Evolutionary conservation across 2,329 filamentous ascomycete genomes (phyloP), one percentile per base, ranked within the genome.

Genomic region (Chaetoscypha palmicola): DNA sequence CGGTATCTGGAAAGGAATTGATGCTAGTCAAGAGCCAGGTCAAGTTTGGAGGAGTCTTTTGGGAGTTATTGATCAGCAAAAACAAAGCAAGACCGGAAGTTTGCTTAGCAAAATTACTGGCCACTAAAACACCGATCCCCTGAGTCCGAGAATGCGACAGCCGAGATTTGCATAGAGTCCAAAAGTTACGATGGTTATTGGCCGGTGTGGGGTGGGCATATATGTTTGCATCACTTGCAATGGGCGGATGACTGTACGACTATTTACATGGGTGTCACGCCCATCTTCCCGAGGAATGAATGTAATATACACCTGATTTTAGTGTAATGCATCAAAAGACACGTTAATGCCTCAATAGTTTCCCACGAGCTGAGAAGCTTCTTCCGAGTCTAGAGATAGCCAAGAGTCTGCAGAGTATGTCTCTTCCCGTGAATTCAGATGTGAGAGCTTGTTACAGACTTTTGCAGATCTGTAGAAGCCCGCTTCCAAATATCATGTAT

Each of bases 21-120:
- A 98, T 66, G 92, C 92, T 53, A 94, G 86, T 73, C 89, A 98
- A 74, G 83, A 95, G 70, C 92, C 92, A 16, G 86, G 87, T 37
- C 83, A 90, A 67, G 92, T 98, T 50, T 98, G 92, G 92, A 90
- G 88, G 75, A 87, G 82, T 66, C 72, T 98, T 66, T 73, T 97
- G 51, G 79, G 81, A 60, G 82, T 96, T 59, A 91, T 98, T 63
- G 79, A 83, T 45, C 74, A 79, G 58, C 72, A 81, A 54, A 73
- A 75, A 63, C 69, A 54, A 41, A 46, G 43, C 35, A 53, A 53
- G 38, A 52, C 49, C 40, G 50, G 52, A 41, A 51, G 53, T 39
- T 49, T 64, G 33, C 53, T 64, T 22, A 58, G 56, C 57, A 63
- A 58, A 53, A 61, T 64, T 40, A 62, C 58, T 22, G 59, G 57